Conservation (phyloP, 1,284 basidiomycete species). For the Ceratobasidium sp. region DNA sequence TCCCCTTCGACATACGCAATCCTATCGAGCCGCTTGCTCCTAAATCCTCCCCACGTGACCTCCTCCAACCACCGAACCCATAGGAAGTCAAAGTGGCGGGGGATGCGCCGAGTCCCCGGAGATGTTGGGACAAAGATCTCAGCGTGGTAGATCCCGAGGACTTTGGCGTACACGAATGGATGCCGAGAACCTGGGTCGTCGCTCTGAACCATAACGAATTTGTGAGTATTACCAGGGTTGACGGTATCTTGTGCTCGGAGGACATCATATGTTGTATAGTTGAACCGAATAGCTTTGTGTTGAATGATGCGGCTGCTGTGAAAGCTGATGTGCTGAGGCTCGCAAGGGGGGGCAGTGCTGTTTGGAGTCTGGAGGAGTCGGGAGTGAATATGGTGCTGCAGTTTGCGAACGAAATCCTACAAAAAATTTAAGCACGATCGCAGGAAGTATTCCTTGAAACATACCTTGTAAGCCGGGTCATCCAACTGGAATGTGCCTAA, state of each 20-base stretch:
- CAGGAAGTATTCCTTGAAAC: too few relatives aligned
- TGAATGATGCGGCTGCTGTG: background rate
- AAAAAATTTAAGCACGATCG: too few relatives aligned
- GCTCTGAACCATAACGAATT: constrained; percentile 55
- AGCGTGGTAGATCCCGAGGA: constrained; percentile 59
- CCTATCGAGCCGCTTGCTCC: background rate
- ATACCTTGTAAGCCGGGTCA: too few relatives aligned
- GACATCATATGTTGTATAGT: constrained; percentile 57
- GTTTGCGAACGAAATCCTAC: too few relatives aligned
- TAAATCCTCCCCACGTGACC: background rate
- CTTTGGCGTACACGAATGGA: constrained; percentile 58
- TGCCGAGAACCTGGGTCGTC: constrained; percentile 50
- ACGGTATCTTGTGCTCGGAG: constrained; percentile 57
- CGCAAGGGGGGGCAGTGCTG: too few relatives aligned
- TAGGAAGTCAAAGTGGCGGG: constrained; percentile 51
- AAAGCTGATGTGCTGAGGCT: too few relatives aligned
- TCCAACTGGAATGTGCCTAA: too few relatives aligned
- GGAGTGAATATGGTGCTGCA: too few relatives aligned
- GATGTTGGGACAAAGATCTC: background rate
- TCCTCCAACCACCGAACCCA: constrained; percentile 50
- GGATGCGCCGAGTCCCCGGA: background rate
- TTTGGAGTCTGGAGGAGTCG: too few relatives aligned
- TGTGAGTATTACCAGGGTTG: constrained; percentile 55
- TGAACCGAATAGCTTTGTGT: background rate
- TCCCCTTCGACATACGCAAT: background rate